Evolutionary conservation across 2,329 filamentous ascomycete genomes (phyloP).

Genomic region (Gnomoniopsis smithogilvyi): DNA sequence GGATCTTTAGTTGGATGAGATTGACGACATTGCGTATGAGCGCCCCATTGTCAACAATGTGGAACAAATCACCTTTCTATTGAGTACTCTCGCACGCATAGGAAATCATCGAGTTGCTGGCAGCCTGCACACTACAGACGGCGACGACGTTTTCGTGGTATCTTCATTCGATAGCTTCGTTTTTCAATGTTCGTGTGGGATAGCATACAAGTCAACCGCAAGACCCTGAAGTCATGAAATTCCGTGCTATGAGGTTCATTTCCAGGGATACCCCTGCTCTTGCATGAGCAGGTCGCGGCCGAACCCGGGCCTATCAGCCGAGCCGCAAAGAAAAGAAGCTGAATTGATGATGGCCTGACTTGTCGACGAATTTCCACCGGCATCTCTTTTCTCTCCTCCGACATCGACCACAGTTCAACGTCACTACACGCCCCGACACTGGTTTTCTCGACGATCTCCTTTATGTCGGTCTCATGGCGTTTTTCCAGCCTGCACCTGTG

Average conservation of each 20-base stretch:
- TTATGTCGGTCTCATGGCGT: slow-evolving; percentile 9
- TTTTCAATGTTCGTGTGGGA: background rate
- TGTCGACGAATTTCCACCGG: background rate
- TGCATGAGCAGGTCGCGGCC: background rate
- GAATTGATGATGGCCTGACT: slow-evolving; percentile 14
- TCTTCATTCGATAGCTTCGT: background rate
- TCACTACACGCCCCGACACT: background rate
- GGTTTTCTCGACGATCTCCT: background rate
- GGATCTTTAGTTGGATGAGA: background rate
- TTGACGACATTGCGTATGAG: background rate
- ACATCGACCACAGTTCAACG: background rate
- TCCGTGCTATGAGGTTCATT: background rate
- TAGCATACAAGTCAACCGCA: no score
- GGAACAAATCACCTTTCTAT: background rate
- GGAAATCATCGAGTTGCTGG: background rate
- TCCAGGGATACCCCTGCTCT: background rate
- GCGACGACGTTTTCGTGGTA: background rate
- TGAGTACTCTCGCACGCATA: background rate
- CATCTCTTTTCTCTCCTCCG: background rate
- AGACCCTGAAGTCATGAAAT: background rate
- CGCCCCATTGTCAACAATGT: background rate
- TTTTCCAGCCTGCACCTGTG: slow-evolving; percentile 13
- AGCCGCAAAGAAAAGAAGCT: slow-evolving; percentile 4
- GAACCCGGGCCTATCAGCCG: slow-evolving; percentile 11
- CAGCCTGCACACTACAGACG: background rate